Base-by-base conservation (phyloP, 73 alveolate species). In the Paramecium biaurelia region DNA sequence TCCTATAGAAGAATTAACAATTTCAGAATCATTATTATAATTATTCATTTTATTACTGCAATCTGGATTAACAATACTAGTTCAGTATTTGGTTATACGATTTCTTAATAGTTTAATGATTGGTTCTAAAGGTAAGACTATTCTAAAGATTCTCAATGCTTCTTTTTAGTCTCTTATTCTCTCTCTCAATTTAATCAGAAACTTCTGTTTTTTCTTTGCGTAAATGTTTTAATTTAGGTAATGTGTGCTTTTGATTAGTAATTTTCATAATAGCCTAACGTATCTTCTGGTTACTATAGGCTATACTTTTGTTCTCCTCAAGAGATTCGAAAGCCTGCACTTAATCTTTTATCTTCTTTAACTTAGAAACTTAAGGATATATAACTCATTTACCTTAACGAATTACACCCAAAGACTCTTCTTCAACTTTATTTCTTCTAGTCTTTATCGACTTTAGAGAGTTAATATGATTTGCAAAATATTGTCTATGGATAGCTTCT, bases 31-130 rank as follows among this genome's bases (percentile, higher is more conserved):
- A 35, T 72, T 38, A 72, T 72, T 72, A 63, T 63, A 63, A 63
- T 63, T 63, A 63, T 63, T 63, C 84, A 63, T 63, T 63, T 63
- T 63, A 63, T 63, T 63, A 63, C 84, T 63, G 45, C 84, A 63
- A 63, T 63, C 84, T 63, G 10, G 84, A 63, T 63, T 63, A 63
- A 63, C 84, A 63, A 63, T 63, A 63, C 84, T 63, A 26, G 45
- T 26, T 32, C 49, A 63, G 84, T 63, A 63, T 14, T 63, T 63
- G 84, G 26, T 63, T 12, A 32, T 63, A 63, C 4, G 84, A 63
- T 63, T 63, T 63, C 47, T 63, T 63, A 63, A 63, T 32, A 1
- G 14, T 63, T 41, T 30, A 26, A 63, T 63, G 84, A 26, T 63
- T 63, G 12, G 84, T 32, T 63, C 84, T 26, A 63, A 4, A 63